Percentiles rank a stretch among this genome's conserved stretches.
These are phyloP conservation scores for Diaporthe australafricana DNA, from an alignment of 2,329 filamentous ascomycete genomes.

Conservation along the genomic window DNA sequence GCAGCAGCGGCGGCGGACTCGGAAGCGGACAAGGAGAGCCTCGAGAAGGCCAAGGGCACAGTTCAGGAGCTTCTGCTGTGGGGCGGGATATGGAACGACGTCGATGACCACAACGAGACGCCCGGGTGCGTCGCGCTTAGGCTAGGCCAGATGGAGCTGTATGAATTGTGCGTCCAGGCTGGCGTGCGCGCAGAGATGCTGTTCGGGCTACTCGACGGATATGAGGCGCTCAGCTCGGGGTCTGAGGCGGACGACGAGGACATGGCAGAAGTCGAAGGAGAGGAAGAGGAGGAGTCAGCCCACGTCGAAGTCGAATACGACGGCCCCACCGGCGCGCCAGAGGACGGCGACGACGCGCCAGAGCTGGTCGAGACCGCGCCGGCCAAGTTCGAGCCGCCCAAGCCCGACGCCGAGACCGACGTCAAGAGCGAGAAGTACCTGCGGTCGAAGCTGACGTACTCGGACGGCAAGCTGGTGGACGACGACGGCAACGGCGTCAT, in stretches of 20 bases:
- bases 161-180: conserved; percentile 87
- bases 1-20: conserved; percentile 43
- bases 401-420: conserved; percentile 51
- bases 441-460: conserved; percentile 73
- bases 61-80: conserved; percentile 83
- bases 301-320: conserved; percentile 33
- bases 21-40: conserved; percentile 43
- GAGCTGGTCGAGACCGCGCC: conserved; percentile 45
- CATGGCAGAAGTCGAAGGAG: conserved; percentile 51
- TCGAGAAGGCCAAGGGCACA: conserved; percentile 74
- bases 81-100: conserved; percentile 97
- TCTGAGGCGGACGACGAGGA: conserved; percentile 60
- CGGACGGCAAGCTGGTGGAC: conserved; percentile 76
- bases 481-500: conserved; percentile 85
- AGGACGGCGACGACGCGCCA: conserved; percentile 49
- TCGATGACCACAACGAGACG: conserved; percentile 88
- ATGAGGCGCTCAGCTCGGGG: conserved; percentile 75
- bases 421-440: conserved; percentile 78
- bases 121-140: conserved; percentile 86
- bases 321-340: conserved; percentile 38
- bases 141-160: conserved; percentile 77
- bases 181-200: conserved; percentile 92
- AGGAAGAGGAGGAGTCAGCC: conserved; percentile 43
- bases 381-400: conserved; percentile 50
- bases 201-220: conserved; percentile 83